Conservation (phyloP, 2,329 filamentous ascomycete genomes). For the Tolypocladium album region DNA sequence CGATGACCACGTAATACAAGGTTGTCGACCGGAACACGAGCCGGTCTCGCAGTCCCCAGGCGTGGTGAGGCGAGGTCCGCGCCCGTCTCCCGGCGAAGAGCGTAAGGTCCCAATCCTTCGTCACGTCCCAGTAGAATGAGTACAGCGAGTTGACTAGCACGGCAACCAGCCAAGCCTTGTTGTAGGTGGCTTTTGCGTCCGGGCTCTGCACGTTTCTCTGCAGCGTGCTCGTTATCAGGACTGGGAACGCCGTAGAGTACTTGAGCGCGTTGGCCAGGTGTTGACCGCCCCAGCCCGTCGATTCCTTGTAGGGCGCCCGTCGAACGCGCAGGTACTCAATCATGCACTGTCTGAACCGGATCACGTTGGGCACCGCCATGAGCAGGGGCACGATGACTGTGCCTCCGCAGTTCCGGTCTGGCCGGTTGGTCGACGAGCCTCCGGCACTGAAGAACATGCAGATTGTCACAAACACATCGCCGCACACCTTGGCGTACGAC, state of each 20-base stretch:
- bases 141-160: constrained; percentile 79
- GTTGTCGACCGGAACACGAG: constrained; percentile 61
- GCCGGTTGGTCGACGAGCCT: constrained; percentile 65
- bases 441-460: constrained; percentile 80
- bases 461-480: constrained; percentile 75
- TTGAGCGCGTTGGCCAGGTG: constrained; percentile 91
- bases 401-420: constrained; percentile 74
- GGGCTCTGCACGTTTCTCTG: constrained; percentile 48
- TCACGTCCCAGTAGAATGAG: constrained; percentile 97
- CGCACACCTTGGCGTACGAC: constrained; percentile 86
- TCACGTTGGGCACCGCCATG: constrained; percentile 71
- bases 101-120: constrained; percentile 92
- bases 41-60: constrained; percentile 66
- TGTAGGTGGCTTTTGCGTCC: constrained; percentile 29
- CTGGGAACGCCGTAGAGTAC: constrained; percentile 88
- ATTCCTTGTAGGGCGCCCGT: constrained; percentile 41
- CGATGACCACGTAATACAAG: constrained; percentile 75
- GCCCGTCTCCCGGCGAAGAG: constrained; percentile 54
- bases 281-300: constrained; percentile 66
- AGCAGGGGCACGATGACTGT: constrained; percentile 71
- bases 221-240: constrained; percentile 70
- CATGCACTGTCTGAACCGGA: constrained; percentile 83
- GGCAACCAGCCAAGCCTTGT: constrained; percentile 57
- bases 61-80: constrained; percentile 52
- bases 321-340: constrained; percentile 73